Base-by-base conservation (phyloP, 768 basidiomycete species). In the Suillus subaureus region DNA sequence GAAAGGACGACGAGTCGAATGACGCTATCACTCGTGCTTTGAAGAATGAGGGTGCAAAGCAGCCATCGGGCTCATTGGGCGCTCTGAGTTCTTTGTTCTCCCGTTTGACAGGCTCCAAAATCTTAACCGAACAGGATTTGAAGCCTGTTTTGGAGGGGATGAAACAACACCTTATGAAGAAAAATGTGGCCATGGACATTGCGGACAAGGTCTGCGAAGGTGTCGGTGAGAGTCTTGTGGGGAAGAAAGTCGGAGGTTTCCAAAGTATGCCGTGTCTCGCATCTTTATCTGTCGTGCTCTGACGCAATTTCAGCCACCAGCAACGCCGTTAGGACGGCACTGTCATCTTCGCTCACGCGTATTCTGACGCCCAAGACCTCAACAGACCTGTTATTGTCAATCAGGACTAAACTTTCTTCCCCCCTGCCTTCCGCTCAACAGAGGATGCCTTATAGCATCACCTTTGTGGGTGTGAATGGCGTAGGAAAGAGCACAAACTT, bases 401-500 rank as follows among this genome's bases (percentile, higher is more conserved):
- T 99, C 72, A 88, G 94, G 58, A 92, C 89, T 23, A 99, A 98
- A 72, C 80, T 93, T 3, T 86, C 89, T 0, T 88, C 91, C 0
- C 87, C 90, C 23, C 76, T 94, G 33, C 79, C 91, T 3, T 89
- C 93, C 12, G 87, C 86, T 37, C 89, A 91, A 72, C 90, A 90
- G 71, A 87, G 92, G 12, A 82, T 88, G 71, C 97, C 97, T 0
- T 99, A 98, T 78, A 89, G 89, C 71, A 92, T 99, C 71, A 90
- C 95, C 0, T 99, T 99, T 75, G 96, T 99, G 49, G 97, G 97
- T 16, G 97, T 99, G 43, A 99, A 99, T 73, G 97, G 97, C 31
- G 97, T 99, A 31, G 97, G 97, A 39, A 99, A 99, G 82, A 97
- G 94, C 71, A 99, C 97, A 7, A 99, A 99, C 78, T 80, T 99